These are phyloP conservation scores for Magnaporthales sp. DNA, from an alignment of 2,329 filamentous ascomycete species.

Conservation along the genomic window DNA sequence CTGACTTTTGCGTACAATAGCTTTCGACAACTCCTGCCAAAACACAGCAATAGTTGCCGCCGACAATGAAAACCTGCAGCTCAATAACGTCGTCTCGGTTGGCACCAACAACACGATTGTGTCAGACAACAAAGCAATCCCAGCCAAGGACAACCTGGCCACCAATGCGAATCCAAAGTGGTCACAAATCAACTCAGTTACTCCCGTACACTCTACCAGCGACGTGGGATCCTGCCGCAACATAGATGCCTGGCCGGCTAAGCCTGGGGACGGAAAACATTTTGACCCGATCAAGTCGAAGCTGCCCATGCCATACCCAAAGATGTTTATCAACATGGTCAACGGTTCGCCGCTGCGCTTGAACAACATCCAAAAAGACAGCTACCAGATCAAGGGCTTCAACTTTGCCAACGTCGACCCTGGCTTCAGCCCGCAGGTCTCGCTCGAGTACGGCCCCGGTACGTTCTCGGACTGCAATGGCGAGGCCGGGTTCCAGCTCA, in stretches of 20 bases:
- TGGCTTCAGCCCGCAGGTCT: constrained; percentile 3
- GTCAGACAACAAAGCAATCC: constrained; percentile 16
- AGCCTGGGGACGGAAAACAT: not conserved
- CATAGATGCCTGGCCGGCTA: not conserved
- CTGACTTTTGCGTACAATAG: constrained; percentile 5
- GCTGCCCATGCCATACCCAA: not conserved
- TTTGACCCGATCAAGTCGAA: not conserved
- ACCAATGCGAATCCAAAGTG: constrained; percentile 18
- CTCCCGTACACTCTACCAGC: not conserved
- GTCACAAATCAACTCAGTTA: constrained; percentile 17
- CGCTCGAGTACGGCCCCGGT: constrained; percentile 3
- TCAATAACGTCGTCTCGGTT: constrained; percentile 21
- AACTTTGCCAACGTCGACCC: constrained; percentile 4
- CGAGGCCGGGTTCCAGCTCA: constrained; percentile 7
- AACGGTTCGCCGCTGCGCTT: constrained; percentile 10
- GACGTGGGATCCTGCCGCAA: constrained; percentile 3
- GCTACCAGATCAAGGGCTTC: constrained; percentile 5
- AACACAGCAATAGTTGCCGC: constrained; percentile 14
- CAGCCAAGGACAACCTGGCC: constrained; percentile 18
- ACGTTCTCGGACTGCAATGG: constrained; percentile 9
- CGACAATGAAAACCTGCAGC: constrained; percentile 15
- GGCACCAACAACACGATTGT: constrained; percentile 20
- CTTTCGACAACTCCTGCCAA: constrained; percentile 15
- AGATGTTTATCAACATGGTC: constrained; percentile 9
- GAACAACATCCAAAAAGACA: not conserved